Evolutionary conservation across 2,329 filamentous ascomycete genomes (phyloP), one percentile per base, ranked within the genome.

Genomic region (Fusarium temperatum): DNA sequence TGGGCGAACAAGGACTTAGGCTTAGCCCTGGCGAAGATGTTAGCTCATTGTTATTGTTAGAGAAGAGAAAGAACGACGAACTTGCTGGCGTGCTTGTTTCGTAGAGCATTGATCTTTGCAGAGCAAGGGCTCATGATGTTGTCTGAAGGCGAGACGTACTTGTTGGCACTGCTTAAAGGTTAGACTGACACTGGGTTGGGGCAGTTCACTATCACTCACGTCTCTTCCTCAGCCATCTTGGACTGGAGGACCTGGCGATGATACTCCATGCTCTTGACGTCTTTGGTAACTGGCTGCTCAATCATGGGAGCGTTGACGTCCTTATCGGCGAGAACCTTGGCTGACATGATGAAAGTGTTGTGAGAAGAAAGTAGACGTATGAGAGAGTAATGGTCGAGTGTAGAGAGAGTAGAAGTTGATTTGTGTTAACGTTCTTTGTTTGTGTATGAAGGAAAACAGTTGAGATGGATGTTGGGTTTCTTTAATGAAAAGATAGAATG

Each of bases 91-190:
- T 94, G 92, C 86, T 94, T 95, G 84, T 90, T 93, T 84, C 93
- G 93, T 83, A 95, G 90, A 45, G 92, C 92, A 73, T 88, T 92
- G 78, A 96, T 89, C 88, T 96, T 96, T 82, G 93, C 92, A 24
- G 92, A 93, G 83, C 93, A 95, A 41, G 94, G 94, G 78, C 92
- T 95, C 91, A 95, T 93, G 86, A 97, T 95, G 83, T 90, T 91
- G 83, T 97, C 94, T n/a, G 93, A 95, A 6, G 94, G 94, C 24
- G 93, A 95, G 81, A 95, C 87, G 84, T 95, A 96, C 75, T 88
- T 85, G 77, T 87, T 85, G 51, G 82, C 78, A 58, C 84, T 84
- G 75, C 59, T 26, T 47, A 15, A 51, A 35, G 41, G 69, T 78
- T 45, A 78, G 63, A 32, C 13, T 28, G 17, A n/a, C 35, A n/a